A percentile compares a stretch with the other conserved stretches of the same genome.
These are phyloP conservation scores for Populus hybrid DNA, from an alignment of 441 rosid species.

Conservation along the genomic window DNA sequence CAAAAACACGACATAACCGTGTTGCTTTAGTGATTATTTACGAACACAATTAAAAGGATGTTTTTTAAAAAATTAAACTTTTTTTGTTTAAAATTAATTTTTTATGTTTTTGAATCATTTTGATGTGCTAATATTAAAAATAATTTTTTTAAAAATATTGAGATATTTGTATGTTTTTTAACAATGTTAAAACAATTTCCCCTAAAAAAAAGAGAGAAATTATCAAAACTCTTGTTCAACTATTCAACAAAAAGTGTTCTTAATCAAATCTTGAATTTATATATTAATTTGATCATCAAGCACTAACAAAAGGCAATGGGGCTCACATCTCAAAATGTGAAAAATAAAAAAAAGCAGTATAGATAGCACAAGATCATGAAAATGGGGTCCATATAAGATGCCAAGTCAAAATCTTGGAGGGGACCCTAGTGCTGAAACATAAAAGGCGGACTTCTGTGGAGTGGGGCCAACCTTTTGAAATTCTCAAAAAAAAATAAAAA, in stretches of 20 bases:
- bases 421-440: neutral
- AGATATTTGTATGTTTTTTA: too few species aligned
- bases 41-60: fast-evolving
- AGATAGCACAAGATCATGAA: neutral
- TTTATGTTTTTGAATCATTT: too few species aligned
- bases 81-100: too few species aligned
- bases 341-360: neutral
- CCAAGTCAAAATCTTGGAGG: neutral
- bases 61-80: too few species aligned
- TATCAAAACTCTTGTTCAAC: too few species aligned
- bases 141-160: too few species aligned
- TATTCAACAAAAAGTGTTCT: neutral
- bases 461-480: neutral
- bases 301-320: neutral
- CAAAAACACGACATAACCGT: too few species aligned
- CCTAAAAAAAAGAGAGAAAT: too few species aligned
- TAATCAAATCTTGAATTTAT: neutral
- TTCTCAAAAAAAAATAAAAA: too few species aligned
- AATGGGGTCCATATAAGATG: neutral
- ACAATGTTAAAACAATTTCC: too few species aligned
- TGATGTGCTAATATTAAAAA: too few species aligned
- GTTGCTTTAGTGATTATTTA: too few species aligned
- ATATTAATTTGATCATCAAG: neutral
- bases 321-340: neutral
- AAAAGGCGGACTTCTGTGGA: neutral